Evolutionary conservation across 441 rosid species (phyloP).

Genomic region (Aquilaria agallochum): DNA sequence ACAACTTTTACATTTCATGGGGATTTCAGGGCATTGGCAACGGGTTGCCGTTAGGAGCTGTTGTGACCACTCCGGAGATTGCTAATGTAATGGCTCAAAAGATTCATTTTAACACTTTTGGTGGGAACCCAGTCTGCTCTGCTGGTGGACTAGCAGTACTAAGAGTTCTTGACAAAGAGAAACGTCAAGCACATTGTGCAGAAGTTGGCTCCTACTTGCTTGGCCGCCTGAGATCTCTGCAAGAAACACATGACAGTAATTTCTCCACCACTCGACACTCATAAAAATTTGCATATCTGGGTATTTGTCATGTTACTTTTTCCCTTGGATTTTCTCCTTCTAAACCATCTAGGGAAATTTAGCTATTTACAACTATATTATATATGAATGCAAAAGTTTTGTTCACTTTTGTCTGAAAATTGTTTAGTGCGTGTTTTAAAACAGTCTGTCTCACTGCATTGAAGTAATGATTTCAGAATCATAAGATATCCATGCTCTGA

Average conservation of each 20-base stretch:
- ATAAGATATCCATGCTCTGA: neutral
- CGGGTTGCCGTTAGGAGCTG: slow-evolving; percentile 91
- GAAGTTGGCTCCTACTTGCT: slow-evolving; percentile 71
- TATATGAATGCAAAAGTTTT: neutral
- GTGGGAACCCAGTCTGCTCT: slow-evolving; percentile 94
- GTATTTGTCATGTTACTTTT: slow-evolving; percentile 2
- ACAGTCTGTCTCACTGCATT: neutral
- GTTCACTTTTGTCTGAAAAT: neutral
- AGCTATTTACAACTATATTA: too few species aligned
- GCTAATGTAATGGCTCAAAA: slow-evolving; percentile 76
- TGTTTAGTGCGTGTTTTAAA: neutral
- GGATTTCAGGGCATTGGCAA: slow-evolving; percentile 77
- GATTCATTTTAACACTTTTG: slow-evolving; percentile 82
- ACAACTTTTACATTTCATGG: slow-evolving; percentile 1
- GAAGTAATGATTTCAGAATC: neutral
- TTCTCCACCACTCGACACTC: slow-evolving; percentile 11
- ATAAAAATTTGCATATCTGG: neutral
- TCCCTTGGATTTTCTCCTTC: neutral
- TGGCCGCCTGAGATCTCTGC: slow-evolving; percentile 56
- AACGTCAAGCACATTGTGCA: slow-evolving; percentile 75
- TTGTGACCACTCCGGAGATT: slow-evolving; percentile 85
- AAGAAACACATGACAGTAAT: slow-evolving; percentile 73
- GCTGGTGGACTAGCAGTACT: slow-evolving; percentile 90
- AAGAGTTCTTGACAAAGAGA: slow-evolving; percentile 75
- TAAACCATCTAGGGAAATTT: too few species aligned